Evolutionary conservation across 805 yeast species (phyloP).

Genomic region (Kodamaea neixiangensis): DNA sequence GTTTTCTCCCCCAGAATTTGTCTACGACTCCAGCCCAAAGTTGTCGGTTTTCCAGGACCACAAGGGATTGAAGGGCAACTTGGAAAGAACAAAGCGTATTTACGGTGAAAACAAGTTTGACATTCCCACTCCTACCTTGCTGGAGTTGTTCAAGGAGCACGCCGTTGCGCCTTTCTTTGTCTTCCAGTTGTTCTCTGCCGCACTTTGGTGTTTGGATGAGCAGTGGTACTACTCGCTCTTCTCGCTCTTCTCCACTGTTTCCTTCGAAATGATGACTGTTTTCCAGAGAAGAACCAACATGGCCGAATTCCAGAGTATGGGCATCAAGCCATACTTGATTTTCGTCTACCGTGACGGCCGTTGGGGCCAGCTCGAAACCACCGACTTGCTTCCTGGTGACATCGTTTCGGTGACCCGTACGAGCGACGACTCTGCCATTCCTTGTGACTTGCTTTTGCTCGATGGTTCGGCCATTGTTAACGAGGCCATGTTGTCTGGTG

Average conservation of each 20-base stretch:
- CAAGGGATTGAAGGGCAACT: slow-evolving; percentile 58
- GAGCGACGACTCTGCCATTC: slow-evolving; percentile 86
- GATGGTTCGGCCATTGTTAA: slow-evolving; percentile 95
- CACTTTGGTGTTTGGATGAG: slow-evolving; percentile 94
- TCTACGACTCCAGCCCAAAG: slow-evolving; percentile 60
- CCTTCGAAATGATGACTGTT: slow-evolving; percentile 93
- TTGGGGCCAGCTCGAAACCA: slow-evolving; percentile 73
- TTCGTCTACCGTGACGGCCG: slow-evolving; percentile 66
- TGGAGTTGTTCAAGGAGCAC: slow-evolving; percentile 91
- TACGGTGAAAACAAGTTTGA: slow-evolving; percentile 90
- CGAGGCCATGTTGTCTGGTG: slow-evolving; percentile 99
- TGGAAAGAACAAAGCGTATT: slow-evolving; percentile 49
- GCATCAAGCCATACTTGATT: slow-evolving; percentile 85
- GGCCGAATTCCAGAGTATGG: slow-evolving; percentile 96
- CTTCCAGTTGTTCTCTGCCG: slow-evolving; percentile 94
- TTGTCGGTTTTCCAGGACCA: slow-evolving; percentile 57
- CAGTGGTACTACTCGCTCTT: slow-evolving; percentile 94
- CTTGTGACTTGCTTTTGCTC: slow-evolving; percentile 85
- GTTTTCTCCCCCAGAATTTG: slow-evolving; percentile 82
- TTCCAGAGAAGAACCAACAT: slow-evolving; percentile 94
- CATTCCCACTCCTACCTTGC: slow-evolving; percentile 90
- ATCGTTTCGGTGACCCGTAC: slow-evolving; percentile 85
- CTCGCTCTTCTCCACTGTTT: slow-evolving; percentile 85
- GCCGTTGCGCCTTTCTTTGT: slow-evolving; percentile 98
- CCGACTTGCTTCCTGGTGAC: slow-evolving; percentile 87